Percentiles rank a stretch among this genome's conserved stretches.
Evolutionary conservation across 352 stramenopile species (phyloP).

Genomic region (Phytopythium boreale): DNA sequence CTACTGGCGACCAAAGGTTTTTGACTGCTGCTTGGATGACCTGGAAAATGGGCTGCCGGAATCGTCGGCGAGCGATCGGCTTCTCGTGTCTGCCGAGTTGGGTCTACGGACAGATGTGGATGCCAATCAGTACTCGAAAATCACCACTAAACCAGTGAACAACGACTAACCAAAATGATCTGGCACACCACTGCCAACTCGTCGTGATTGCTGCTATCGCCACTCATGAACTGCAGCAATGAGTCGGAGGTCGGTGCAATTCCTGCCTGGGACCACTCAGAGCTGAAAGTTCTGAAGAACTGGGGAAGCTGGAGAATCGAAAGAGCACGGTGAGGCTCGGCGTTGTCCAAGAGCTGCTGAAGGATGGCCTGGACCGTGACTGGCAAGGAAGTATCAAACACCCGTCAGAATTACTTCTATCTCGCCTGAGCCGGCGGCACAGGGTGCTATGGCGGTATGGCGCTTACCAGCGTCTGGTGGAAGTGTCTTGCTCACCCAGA

Average conservation of each 20-base stretch:
- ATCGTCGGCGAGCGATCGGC: constrained; percentile 1
- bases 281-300: constrained; percentile 26
- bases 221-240: not conserved
- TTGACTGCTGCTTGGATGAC: constrained; percentile 11
- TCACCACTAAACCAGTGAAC: not conserved
- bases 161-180: not conserved
- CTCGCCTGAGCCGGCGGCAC: no score
- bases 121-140: not conserved
- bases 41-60: constrained; percentile 2
- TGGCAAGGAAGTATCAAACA: not conserved
- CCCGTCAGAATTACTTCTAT: no score
- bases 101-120: constrained; percentile 2
- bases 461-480: not conserved
- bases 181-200: not conserved
- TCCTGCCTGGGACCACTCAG: constrained; percentile 13
- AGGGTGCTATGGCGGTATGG: not conserved
- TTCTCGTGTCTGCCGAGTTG: not conserved
- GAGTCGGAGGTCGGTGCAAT: constrained; percentile 1
- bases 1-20: constrained; percentile 7
- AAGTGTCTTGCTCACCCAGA: not conserved
- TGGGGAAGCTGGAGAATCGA: constrained; percentile 31
- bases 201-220: not conserved
- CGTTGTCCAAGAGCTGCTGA: constrained; percentile 26
- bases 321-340: constrained; percentile 2
- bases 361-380: constrained; percentile 16